phyloP scores from a whole-genome alignment of 2,329 filamentous ascomycete species.

The Davidsoniella neocaledoniae region DNA sequence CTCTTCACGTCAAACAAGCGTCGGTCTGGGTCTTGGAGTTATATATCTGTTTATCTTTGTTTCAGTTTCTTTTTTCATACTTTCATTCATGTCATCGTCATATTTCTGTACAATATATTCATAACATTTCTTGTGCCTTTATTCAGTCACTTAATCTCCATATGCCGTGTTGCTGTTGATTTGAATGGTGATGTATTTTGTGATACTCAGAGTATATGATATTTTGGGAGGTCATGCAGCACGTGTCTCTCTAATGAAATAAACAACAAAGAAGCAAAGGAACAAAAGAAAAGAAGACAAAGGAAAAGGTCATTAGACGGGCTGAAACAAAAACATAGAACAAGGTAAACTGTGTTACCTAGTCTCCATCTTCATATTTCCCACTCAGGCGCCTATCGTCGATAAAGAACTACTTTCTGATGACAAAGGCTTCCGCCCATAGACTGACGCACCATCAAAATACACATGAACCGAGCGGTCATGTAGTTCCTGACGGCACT shows the following conservation, averaged over 20 bases:
- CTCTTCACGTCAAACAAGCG: constrained; percentile 6
- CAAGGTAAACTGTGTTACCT: not conserved
- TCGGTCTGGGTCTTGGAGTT: constrained; percentile 9
- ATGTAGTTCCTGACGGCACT: constrained; percentile 21
- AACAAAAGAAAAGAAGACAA: too few relatives aligned
- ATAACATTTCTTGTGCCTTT: too few relatives aligned
- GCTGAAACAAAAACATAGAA: not conserved
- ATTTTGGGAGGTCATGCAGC: not conserved
- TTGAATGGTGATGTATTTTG: too few relatives aligned
- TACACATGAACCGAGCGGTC: constrained; percentile 22
- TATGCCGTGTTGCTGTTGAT: too few relatives aligned
- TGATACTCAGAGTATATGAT: too few relatives aligned
- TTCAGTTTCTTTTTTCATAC: constrained; percentile 3
- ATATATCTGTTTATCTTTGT: not conserved
- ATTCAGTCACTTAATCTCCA: too few relatives aligned
- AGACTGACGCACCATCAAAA: constrained; percentile 18
- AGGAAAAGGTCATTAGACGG: not conserved
- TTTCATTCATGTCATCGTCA: not conserved
- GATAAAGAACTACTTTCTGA: constrained; percentile 6
- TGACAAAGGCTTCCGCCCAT: constrained; percentile 6
- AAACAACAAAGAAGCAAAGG: not conserved
- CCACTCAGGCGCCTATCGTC: constrained; percentile 1
- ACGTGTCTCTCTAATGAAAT: not conserved
- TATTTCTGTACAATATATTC: not conserved
- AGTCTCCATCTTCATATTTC: not conserved